Percentiles rank a stretch among this genome's conserved stretches.
phyloP scores from a whole-genome alignment of 2,329 filamentous ascomycete species.

The Incumbomyces lentus region DNA sequence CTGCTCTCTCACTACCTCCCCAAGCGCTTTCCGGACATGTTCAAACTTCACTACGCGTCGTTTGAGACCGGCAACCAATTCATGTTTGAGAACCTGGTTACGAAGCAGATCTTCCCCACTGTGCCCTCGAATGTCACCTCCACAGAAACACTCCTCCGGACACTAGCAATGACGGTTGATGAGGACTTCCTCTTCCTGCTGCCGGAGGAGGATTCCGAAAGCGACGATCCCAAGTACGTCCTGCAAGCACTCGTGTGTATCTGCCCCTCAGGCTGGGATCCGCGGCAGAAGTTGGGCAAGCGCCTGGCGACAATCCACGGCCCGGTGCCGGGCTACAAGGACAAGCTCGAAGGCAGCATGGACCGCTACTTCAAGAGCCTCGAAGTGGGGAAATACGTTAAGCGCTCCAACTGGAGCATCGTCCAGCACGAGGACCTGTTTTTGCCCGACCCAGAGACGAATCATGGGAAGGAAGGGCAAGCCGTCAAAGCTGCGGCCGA shows the following conservation, averaged over 20 bases:
- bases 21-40: slow-evolving; percentile 45
- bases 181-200: slow-evolving; percentile 51
- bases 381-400: slow-evolving; percentile 44
- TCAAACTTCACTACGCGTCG: slow-evolving; percentile 27
- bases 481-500: slow-evolving; percentile 25
- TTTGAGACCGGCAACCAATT: slow-evolving; percentile 21
- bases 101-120: slow-evolving; percentile 32
- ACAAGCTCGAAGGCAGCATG: slow-evolving; percentile 50
- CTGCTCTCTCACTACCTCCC: slow-evolving; percentile 47
- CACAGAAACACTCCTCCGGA: slow-evolving; percentile 34
- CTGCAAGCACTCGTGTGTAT: slow-evolving; percentile 47
- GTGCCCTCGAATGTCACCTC: slow-evolving; percentile 23
- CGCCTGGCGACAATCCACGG: slow-evolving; percentile 46
- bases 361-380: slow-evolving; percentile 50
- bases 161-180: slow-evolving; percentile 45
- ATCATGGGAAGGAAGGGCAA: slow-evolving; percentile 24
- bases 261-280: slow-evolving; percentile 50
- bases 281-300: slow-evolving; percentile 43
- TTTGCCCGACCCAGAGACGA: slow-evolving; percentile 25
- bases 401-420: slow-evolving; percentile 43
- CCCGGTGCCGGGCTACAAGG: slow-evolving; percentile 48
- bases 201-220: slow-evolving; percentile 27
- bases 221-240: slow-evolving; percentile 34
- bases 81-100: slow-evolving; percentile 38
- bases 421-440: slow-evolving; percentile 32